Evolutionary conservation across 2,329 filamentous ascomycete genomes (phyloP).

Genomic region (Aureobasidium vineae): DNA sequence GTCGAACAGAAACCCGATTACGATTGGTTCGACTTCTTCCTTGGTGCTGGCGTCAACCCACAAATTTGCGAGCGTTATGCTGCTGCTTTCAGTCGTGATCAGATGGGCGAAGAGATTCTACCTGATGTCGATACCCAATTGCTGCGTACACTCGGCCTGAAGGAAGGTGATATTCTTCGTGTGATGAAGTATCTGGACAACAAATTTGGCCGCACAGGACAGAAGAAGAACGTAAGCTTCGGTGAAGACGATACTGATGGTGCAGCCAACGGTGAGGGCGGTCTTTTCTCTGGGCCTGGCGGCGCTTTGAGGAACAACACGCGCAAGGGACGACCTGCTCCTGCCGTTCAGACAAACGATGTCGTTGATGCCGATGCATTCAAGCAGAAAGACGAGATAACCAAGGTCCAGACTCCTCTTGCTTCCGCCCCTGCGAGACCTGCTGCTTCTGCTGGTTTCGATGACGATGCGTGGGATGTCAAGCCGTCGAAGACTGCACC

Average conservation of each 20-base stretch:
- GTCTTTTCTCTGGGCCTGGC: conserved; percentile 90
- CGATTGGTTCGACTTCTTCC: conserved; percentile 99
- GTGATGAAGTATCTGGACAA: conserved; percentile 86
- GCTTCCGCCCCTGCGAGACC: conserved; percentile 48
- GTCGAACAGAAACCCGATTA: conserved; percentile 73
- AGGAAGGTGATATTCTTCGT: conserved; percentile 94
- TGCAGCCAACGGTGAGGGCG: conserved; percentile 49
- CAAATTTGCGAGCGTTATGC: conserved; percentile 94
- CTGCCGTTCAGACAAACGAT: conserved; percentile 81
- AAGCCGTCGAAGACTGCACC: conserved; percentile 68
- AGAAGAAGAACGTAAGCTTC: conserved; percentile 42
- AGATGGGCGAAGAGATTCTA: conserved; percentile 91
- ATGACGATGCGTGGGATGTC: conserved; percentile 96
- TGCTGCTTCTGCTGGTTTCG: conserved; percentile 66
- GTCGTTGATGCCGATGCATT: conserved; percentile 86
- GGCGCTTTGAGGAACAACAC: conserved; percentile 92
- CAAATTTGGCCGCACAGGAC: conserved; percentile 65
- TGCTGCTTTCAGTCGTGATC: conserved; percentile 82
- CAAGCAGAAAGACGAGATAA: conserved; percentile 56
- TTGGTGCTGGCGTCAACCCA: conserved; percentile 85
- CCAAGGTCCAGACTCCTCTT: conserved; percentile 52
- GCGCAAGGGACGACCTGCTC: conserved; percentile 82
- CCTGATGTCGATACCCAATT: conserved; percentile 83
- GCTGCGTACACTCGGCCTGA: conserved; percentile 83
- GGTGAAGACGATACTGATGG: conserved; percentile 62